Percentiles rank a stretch among this genome's conserved stretches.
Conservation (phyloP, 345 rosid genomes). For the Cardiospermum halicacabum region DNA sequence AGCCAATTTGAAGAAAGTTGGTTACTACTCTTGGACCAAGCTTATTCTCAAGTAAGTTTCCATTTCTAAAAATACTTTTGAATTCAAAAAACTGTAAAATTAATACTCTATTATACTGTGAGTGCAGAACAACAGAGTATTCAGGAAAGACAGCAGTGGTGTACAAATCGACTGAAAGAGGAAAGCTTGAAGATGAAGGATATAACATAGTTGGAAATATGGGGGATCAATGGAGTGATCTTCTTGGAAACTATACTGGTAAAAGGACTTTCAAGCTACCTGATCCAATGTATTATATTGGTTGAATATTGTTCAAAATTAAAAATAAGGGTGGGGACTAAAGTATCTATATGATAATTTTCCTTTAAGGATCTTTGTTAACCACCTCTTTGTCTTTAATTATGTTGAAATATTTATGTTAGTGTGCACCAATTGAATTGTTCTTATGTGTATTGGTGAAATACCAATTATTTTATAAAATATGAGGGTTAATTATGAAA, state of each 20-base stretch:
- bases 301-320: slow-evolving; percentile 10
- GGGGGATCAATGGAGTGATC: slow-evolving; percentile 44
- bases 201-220: slow-evolving; percentile 38
- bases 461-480: too few relatives aligned
- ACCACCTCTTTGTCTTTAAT: too few relatives aligned
- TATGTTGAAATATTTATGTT: too few relatives aligned
- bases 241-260: slow-evolving; percentile 23
- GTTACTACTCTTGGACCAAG: slow-evolving; percentile 30
- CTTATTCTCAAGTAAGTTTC: slow-evolving; percentile 29
- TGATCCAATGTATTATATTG: slow-evolving; percentile 36
- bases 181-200: slow-evolving; percentile 29
- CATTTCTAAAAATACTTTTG: neutral
- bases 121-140: slow-evolving; percentile 18
- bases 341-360: too few relatives aligned
- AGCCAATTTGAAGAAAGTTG: slow-evolving; percentile 23
- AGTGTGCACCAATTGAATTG: too few relatives aligned
- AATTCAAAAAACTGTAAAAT: too few relatives aligned
- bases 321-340: too few relatives aligned
- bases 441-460: too few relatives aligned
- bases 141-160: slow-evolving; percentile 13
- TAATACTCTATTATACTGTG: too few relatives aligned
- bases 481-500: too few relatives aligned
- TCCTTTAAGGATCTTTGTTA: too few relatives aligned
- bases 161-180: slow-evolving; percentile 29
- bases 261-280: slow-evolving; percentile 41